Conservation (phyloP, 2,329 filamentous ascomycete species). For the Colletotrichum spaethianum region DNA sequence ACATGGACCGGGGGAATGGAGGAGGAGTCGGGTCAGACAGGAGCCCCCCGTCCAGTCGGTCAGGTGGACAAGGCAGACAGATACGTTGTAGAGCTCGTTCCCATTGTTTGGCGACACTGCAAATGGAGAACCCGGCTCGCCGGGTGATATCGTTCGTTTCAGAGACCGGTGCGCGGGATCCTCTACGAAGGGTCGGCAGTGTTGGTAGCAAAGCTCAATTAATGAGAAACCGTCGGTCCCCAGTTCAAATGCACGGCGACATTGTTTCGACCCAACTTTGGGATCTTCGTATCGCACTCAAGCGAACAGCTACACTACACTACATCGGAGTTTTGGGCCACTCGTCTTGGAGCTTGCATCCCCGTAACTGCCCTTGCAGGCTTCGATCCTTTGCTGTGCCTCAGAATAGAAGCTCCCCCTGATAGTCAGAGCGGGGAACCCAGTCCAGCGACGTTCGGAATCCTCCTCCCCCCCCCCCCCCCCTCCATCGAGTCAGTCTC, state of each 20-base stretch:
- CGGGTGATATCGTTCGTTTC: slow-evolving; percentile 41
- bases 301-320: neutral
- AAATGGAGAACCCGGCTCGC: slow-evolving; percentile 22
- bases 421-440: slow-evolving; percentile 35
- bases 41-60: neutral
- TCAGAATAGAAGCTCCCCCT: slow-evolving; percentile 12
- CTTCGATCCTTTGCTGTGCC: neutral
- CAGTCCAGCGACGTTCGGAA: neutral
- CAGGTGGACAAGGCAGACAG: neutral
- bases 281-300: slow-evolving; percentile 2
- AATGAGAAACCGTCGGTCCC: slow-evolving; percentile 13
- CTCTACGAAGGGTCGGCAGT: neutral
- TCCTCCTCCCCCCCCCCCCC: neutral
- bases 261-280: slow-evolving; percentile 17
- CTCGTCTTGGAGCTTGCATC: neutral
- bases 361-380: neutral
- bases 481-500: neutral
- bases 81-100: neutral
- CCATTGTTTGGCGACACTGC: neutral
- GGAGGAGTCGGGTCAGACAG: neutral
- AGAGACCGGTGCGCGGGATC: slow-evolving; percentile 31
- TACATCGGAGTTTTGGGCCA: neutral
- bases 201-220: neutral
- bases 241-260: slow-evolving; percentile 5
- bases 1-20: neutral